Percentiles rank a stretch among this genome's conserved stretches.
phyloP scores from a whole-genome alignment of 1,139 yeast genomes.

The Nematodospora anomalae region DNA sequence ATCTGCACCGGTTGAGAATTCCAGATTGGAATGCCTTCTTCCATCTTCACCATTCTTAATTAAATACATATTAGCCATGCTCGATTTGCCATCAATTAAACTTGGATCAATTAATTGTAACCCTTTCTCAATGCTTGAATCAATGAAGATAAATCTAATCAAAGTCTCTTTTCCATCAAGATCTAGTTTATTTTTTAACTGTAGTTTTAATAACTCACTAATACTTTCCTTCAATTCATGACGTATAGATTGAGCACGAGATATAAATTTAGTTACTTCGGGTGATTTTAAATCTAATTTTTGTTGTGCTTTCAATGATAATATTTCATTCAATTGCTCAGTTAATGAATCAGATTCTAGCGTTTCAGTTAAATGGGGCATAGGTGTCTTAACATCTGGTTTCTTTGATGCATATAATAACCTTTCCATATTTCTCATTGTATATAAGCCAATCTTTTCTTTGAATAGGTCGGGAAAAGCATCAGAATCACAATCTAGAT shows the following conservation, averaged over 20 bases:
- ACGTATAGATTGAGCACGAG: conserved; percentile 44
- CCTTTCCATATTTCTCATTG: conserved; percentile 71
- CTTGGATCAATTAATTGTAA: conserved; percentile 50
- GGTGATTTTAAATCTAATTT: conserved; percentile 29
- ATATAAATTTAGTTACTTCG: conserved; percentile 42
- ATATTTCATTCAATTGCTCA: conserved; percentile 36
- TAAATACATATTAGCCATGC: conserved; percentile 12
- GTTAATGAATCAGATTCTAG: conserved; percentile 27
- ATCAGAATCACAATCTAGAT: conserved; percentile 41
- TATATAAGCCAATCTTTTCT: conserved; percentile 61
- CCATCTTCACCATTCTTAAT: conserved; percentile 18
- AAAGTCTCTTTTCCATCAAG: conserved; percentile 73
- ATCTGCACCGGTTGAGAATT: conserved; percentile 6
- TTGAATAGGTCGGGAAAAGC: conserved; percentile 45
- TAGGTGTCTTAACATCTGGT: conserved; percentile 8
- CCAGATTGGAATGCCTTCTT: conserved; percentile 5
- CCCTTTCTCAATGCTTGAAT: conserved; percentile 69
- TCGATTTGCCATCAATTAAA: conserved; percentile 22
- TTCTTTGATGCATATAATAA: conserved; percentile 24
- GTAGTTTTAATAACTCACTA: conserved; percentile 55
- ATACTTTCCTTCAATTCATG: conserved; percentile 52
- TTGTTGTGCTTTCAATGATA: conserved; percentile 29
- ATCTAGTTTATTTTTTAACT: conserved; percentile 52
- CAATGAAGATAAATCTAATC: conserved; percentile 64
- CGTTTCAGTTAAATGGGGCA: conserved; percentile 5